Conservation (phyloP, 2,329 filamentous ascomycete species). For the Knufia petricola region DNA sequence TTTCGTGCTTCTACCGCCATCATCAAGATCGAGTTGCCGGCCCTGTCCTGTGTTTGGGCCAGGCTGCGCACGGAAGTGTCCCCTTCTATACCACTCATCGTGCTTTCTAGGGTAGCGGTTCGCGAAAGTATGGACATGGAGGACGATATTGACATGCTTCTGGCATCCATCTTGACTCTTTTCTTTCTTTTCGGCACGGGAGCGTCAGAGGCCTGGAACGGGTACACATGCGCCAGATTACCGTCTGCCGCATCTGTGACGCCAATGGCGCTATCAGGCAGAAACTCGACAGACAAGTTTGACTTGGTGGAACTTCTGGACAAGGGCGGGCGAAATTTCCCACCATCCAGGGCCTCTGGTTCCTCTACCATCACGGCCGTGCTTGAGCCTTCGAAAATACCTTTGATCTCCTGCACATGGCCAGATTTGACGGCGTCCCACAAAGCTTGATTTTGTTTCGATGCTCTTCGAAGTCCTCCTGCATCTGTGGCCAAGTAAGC, state of each 20-base stretch:
- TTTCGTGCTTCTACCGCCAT: slow-evolving; percentile 71
- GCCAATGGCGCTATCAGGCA: slow-evolving; percentile 13
- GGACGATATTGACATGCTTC: slow-evolving; percentile 80
- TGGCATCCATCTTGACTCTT: slow-evolving; percentile 78
- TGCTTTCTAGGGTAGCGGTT: slow-evolving; percentile 66
- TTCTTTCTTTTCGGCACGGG: slow-evolving; percentile 41
- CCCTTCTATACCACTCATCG: slow-evolving; percentile 64
- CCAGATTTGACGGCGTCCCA: slow-evolving; percentile 83
- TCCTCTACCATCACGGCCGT: slow-evolving; percentile 39
- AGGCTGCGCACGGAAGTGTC: slow-evolving; percentile 70
- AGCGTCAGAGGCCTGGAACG: slow-evolving; percentile 60
- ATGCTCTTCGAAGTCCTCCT: slow-evolving; percentile 69
- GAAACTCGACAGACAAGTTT: slow-evolving; percentile 16
- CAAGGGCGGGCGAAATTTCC: slow-evolving; percentile 10
- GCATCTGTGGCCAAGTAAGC: slow-evolving; percentile 80
- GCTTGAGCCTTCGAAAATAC: slow-evolving; percentile 66
- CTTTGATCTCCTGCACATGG: slow-evolving; percentile 62
- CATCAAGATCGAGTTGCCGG: slow-evolving; percentile 79
- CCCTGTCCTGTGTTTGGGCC: slow-evolving; percentile 46
- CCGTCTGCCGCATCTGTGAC: slow-evolving; percentile 32
- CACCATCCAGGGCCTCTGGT: slow-evolving; percentile 16
- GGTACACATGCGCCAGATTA: slow-evolving; percentile 75
- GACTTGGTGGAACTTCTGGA: slow-evolving; percentile 17
- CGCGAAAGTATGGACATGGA: slow-evolving; percentile 73
- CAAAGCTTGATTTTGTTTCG: slow-evolving; percentile 70